phyloP scores from a whole-genome alignment of 768 basidiomycete genomes.

The Termitomyces sp. region DNA sequence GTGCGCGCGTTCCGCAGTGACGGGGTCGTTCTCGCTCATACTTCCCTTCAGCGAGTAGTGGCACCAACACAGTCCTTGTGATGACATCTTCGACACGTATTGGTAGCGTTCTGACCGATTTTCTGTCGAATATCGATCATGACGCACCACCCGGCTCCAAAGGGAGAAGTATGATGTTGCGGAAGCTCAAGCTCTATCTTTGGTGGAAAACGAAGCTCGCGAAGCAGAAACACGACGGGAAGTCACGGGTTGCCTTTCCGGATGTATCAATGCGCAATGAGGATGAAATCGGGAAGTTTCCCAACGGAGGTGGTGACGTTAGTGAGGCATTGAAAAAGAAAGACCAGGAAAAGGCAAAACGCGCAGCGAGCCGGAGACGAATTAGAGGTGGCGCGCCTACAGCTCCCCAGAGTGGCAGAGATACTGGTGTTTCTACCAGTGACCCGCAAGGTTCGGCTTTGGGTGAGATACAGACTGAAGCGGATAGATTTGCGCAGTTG shows the following conservation, averaged over 20 bases:
- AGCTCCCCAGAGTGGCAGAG: constrained; percentile 11
- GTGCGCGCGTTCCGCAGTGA: not conserved
- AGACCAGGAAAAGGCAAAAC: constrained; percentile 56
- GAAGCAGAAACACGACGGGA: constrained; percentile 30
- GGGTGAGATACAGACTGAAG: constrained; percentile 37
- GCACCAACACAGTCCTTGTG: constrained; percentile 74
- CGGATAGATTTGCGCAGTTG: constrained; percentile 53
- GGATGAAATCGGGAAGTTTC: constrained; percentile 18
- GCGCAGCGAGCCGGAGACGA: constrained; percentile 60
- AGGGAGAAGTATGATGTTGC: constrained; percentile 76
- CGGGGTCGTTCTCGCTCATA: not conserved
- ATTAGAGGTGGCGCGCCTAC: constrained; percentile 67
- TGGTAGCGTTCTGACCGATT: constrained; percentile 71
- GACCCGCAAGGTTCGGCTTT: constrained; percentile 20
- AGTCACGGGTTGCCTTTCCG: constrained; percentile 20
- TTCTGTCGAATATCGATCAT: constrained; percentile 61
- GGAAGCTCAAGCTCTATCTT: constrained; percentile 65
- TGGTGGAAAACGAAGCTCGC: constrained; percentile 69
- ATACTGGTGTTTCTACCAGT: constrained; percentile 1
- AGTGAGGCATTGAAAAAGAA: constrained; percentile 78
- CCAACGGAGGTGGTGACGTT: constrained; percentile 32
- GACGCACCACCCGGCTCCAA: constrained; percentile 52
- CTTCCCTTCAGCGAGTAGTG: constrained; percentile 29
- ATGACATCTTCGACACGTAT: constrained; percentile 84
- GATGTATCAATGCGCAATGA: constrained; percentile 14